These are phyloP conservation scores for Nevesoporus exiguus DNA, from an alignment of 768 basidiomycete genomes.

Conservation along the genomic window DNA sequence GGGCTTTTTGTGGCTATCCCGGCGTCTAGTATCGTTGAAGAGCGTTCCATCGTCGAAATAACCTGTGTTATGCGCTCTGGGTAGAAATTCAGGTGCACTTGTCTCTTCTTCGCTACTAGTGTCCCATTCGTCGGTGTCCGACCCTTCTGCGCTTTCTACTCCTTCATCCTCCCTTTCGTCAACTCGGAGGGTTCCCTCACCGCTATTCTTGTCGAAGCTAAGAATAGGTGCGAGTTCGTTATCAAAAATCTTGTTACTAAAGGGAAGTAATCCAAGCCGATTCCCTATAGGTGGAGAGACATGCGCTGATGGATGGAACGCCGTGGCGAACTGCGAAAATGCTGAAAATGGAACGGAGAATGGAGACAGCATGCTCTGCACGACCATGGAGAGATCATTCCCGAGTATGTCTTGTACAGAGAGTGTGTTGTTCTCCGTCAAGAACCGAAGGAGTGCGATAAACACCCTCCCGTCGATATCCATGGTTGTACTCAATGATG, in stretches of 20 bases:
- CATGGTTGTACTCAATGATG: slow-evolving; percentile 23
- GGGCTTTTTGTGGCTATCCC: slow-evolving; percentile 50
- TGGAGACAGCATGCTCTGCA: slow-evolving; percentile 22
- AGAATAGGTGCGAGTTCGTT: slow-evolving; percentile 37
- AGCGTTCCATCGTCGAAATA: slow-evolving; percentile 39
- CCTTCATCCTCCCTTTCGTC: slow-evolving; percentile 15
- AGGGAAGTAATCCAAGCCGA: slow-evolving; percentile 33
- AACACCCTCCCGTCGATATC: slow-evolving; percentile 58
- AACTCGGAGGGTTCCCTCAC: slow-evolving; percentile 3
- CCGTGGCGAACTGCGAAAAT: slow-evolving; percentile 18
- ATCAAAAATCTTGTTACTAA: slow-evolving; percentile 42
- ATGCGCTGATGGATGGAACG: slow-evolving; percentile 17
- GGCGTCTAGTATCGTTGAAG: slow-evolving; percentile 54
- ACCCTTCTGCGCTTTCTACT: slow-evolving; percentile 13
- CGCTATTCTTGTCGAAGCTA: slow-evolving; percentile 2
- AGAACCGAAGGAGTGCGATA: slow-evolving; percentile 39
- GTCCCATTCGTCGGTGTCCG: slow-evolving; percentile 22
- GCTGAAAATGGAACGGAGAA: slow-evolving; percentile 16
- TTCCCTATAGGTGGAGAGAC: neutral
- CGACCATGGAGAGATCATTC: slow-evolving; percentile 17
- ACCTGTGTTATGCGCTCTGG: neutral
- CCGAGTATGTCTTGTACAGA: slow-evolving; percentile 31
- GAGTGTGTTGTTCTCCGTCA: slow-evolving; percentile 23
- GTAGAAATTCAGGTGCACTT: neutral
- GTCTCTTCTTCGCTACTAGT: slow-evolving; percentile 11